Percentiles rank a stretch among this genome's conserved stretches.
Conservation (phyloP, 345 rosid genomes). For the Psidium friedrichsthalianum region DNA sequence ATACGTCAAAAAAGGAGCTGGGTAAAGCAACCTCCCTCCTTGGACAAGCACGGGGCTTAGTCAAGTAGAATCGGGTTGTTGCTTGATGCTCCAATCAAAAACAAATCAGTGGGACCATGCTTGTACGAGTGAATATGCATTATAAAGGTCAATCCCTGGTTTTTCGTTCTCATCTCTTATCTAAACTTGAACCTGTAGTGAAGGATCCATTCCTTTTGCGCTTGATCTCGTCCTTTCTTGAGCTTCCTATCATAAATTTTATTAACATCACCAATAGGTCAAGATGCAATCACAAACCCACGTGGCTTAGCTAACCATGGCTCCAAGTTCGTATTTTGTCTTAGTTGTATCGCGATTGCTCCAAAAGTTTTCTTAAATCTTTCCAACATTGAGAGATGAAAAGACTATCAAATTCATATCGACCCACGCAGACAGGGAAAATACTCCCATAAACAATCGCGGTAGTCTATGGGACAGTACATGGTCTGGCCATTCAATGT, state of each 20-base stretch:
- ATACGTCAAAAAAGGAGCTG: neutral
- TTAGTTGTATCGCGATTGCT: neutral
- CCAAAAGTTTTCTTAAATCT: neutral
- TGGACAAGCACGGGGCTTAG: no score
- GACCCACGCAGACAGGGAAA: neutral
- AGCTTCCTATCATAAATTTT: neutral
- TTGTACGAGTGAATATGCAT: no score
- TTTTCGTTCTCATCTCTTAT: no score
- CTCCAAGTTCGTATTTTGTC: neutral
- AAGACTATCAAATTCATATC: neutral
- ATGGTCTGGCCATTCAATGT: neutral
- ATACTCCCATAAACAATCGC: neutral
- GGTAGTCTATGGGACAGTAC: neutral
- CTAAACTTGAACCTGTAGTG: no score
- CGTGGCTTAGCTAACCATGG: neutral
- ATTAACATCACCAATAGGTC: neutral
- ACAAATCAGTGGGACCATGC: no score
- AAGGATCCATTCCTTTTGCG: no score
- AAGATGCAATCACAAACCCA: neutral
- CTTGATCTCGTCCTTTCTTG: no score
- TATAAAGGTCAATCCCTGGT: no score
- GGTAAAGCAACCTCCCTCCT: no score
- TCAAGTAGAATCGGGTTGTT: no score
- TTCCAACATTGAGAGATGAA: neutral
- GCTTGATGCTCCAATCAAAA: no score